Percentiles rank a stretch among this genome's conserved stretches.
phyloP scores from a whole-genome alignment of 1,139 yeast species.

The Geotrichum phurueaensis region DNA sequence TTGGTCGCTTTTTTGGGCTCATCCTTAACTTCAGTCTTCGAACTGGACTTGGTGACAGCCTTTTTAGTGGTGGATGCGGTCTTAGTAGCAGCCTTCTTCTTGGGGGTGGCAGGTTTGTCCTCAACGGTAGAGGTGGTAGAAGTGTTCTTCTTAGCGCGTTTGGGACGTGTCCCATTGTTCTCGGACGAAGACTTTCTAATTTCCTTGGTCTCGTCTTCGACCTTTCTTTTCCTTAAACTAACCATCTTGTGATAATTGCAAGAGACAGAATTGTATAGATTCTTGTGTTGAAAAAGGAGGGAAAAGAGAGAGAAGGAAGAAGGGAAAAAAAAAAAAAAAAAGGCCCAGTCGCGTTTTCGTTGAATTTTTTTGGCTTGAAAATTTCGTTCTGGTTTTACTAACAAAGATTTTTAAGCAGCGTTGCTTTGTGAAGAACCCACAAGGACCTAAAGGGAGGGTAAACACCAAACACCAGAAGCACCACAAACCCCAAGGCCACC shows the following conservation, averaged over 20 bases:
- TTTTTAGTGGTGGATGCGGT: conserved; percentile 1
- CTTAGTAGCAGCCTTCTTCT: conserved; percentile 2
- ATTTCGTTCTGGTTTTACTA: background rate
- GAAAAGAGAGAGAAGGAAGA: background rate
- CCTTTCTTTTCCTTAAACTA: conserved; percentile 7
- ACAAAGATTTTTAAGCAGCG: background rate
- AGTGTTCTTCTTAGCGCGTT: conserved; percentile 13
- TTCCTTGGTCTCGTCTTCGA: conserved; percentile 2
- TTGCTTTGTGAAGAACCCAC: background rate
- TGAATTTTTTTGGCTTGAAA: background rate
- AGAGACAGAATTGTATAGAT: background rate
- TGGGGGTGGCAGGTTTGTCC: conserved; percentile 5
- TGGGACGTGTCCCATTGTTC: conserved; percentile 7
- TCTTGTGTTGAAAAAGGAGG: background rate
- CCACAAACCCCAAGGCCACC: background rate
- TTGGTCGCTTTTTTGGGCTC: conserved; percentile 9
- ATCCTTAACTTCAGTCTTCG: background rate
- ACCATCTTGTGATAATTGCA: background rate
- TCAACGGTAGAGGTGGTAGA: conserved; percentile 12
- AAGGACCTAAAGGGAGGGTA: background rate
- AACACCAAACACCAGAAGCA: background rate
- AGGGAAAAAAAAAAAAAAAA: background rate
- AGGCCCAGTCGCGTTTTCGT: background rate
- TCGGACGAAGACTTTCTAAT: background rate
- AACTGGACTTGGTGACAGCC: background rate